These are phyloP conservation scores for Eucalyptus tenuipes DNA, from an alignment of 345 rosid species.

Conservation along the genomic window DNA sequence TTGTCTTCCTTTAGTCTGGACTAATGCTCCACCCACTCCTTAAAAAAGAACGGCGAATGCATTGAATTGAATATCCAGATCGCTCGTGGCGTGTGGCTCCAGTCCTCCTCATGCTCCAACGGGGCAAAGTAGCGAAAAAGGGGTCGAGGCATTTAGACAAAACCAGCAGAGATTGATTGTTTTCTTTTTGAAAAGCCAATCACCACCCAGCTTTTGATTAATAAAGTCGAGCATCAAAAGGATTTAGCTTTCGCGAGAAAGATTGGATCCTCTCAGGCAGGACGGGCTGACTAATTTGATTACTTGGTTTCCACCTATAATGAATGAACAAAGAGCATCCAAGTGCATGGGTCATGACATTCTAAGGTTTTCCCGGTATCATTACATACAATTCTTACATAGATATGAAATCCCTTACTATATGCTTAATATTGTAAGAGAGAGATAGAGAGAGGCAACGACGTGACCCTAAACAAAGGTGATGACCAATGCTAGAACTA, in stretches of 20 bases:
- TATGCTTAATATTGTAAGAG: not conserved
- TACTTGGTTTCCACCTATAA: not conserved
- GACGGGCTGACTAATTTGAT: not conserved
- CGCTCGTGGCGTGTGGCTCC: not conserved
- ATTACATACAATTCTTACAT: not conserved
- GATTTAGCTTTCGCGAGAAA: not conserved
- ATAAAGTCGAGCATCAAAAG: not conserved
- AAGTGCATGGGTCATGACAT: not conserved
- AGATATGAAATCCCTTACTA: not conserved
- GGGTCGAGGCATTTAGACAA: not conserved
- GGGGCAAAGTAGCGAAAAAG: not conserved
- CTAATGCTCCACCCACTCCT: not conserved
- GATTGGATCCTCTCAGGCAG: not conserved
- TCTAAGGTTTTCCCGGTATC: not conserved
- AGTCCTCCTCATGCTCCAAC: not conserved
- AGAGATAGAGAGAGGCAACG: accelerated
- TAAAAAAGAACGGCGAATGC: not conserved
- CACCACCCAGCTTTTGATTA: not conserved
- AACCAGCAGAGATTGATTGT: not conserved
- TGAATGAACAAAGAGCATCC: not conserved
- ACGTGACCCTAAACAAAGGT: not conserved
- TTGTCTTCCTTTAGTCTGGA: not conserved
- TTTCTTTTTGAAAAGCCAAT: not conserved
- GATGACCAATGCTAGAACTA: not conserved
- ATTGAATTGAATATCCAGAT: not conserved